A percentile compares a stretch with the other conserved stretches of the same genome.
These are phyloP conservation scores for Beauveria australis DNA, from an alignment of 2,329 filamentous ascomycete genomes.

Conservation along the genomic window DNA sequence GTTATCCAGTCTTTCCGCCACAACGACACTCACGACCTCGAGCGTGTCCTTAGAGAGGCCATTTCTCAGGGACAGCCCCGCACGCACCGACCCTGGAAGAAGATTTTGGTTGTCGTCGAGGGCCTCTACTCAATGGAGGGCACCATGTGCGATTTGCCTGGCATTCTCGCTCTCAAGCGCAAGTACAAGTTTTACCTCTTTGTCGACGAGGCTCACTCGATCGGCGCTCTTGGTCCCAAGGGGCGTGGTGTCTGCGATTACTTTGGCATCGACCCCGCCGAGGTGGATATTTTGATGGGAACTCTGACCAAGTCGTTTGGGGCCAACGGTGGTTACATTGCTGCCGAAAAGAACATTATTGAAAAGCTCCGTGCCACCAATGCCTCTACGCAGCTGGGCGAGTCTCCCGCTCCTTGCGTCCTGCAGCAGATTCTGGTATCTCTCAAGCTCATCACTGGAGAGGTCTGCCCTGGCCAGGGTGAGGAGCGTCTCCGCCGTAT, in stretches of 20 bases:
- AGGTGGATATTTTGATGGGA: constrained; percentile 95
- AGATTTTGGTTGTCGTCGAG: constrained; percentile 93
- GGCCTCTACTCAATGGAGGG: constrained; percentile 99
- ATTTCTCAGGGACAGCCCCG: constrained; percentile 96
- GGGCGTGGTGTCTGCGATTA: constrained; percentile 96
- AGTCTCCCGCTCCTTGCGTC: constrained; percentile 79
- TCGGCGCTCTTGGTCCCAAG: constrained; percentile 81
- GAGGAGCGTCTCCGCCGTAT: constrained; percentile 92
- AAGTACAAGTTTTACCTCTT: constrained; percentile 97
- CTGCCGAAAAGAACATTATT: constrained; percentile 81
- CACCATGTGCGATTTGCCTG: constrained; percentile 96
- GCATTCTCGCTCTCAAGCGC: constrained; percentile 76
- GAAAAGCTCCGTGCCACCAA: constrained; percentile 85
- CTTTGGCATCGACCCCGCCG: constrained; percentile 78
- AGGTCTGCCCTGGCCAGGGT: constrained; percentile 81
- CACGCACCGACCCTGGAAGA: constrained; percentile 99
- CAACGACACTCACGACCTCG: constrained; percentile 87
- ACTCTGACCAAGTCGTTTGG: constrained; percentile 98
- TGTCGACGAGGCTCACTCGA: constrained; percentile 91
- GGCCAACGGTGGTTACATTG: constrained; percentile 93
- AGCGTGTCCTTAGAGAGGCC: constrained; percentile 76
- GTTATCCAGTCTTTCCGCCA: constrained; percentile 97
- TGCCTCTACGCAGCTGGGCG: constrained; percentile 77
- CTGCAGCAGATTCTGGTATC: constrained; percentile 85
- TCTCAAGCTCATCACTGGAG: constrained; percentile 81